Base-by-base conservation (phyloP, 495 filamentous ascomycete species). In the Daldinia loculata region DNA sequence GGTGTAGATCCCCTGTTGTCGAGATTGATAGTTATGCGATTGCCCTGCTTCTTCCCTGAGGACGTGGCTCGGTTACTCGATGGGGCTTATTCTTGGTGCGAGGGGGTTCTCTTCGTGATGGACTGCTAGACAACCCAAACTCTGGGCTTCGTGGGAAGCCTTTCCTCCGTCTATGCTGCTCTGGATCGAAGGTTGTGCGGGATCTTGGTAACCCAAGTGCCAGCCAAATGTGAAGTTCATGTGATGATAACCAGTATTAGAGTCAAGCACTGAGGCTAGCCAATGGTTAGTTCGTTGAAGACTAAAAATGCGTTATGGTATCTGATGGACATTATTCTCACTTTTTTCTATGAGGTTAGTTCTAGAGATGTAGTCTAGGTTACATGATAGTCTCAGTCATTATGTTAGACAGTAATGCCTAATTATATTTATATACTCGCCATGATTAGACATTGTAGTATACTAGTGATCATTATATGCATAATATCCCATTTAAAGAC, bases 11-110 rank as follows among this genome's bases (percentile, higher is more conserved):
- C 75, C 78, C 81, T 86, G 94, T 97, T 92, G 95, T 98, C 95
- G 89, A 84, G 89, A 88, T 92, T 79, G 84, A 97, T 88, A 98
- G 95, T 91, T 89, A 99, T 98, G 95, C 94, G 95, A 98, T 98
- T 97, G 93, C 92, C 86, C 76, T 70, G 68, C 74, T 79, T 76
- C 75, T 66, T 78, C 73, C 65, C 70, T 74, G 74, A 71, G 76
- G 75, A 83, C 87, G 89, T 87, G 69, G 74, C 77, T 78, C 77
- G 88, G 92, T 96, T 94, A 98, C 95, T 97, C 93, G 93, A 99
- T 97, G 95, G 95, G 95, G 95, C 95, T 97, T 93, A 99, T 97
- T 98, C 93, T 97, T 92, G 95, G 92, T 89, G 91, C 93, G 94
- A 97, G 94, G 92, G 90, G 92, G 75, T 81, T 80, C 77, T 30